Base-by-base conservation (phyloP, 768 basidiomycete species). In the Glaciozyma martinii region DNA sequence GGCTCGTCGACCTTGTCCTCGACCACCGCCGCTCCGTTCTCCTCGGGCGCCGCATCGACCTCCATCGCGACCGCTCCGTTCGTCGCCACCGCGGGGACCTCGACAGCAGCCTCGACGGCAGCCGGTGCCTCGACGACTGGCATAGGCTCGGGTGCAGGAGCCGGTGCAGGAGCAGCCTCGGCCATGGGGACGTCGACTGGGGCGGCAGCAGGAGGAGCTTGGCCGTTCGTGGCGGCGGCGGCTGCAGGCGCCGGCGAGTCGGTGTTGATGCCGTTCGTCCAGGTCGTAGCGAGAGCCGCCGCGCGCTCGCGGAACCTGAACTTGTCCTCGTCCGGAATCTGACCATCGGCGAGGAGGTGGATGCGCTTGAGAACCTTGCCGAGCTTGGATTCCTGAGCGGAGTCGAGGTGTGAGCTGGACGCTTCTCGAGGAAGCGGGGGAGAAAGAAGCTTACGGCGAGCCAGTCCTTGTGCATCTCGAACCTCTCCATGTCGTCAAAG, bases 361-460 rank as follows among this genome's bases (percentile, higher is more conserved):
- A 92, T 88, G 77, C 89, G 88, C 71, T 88, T 87, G 87, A 92
- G 89, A 42, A 92, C 89, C 79, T 87, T 86, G 76, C 83, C 85
- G 68, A 88, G 86, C 76, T 89, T 88, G 57, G 88, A 89, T 77
- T 84, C 85, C 85, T 88, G 74, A 27, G 32, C 8, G 8, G 15
- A 21, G 15, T 47, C 8, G n/a, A 19, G 7, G 16, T 5, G 56
- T 42, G 25, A 27, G 30, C 50, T 9, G 25, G 25, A 52, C 25
- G 16, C 3, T 6, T 27, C n/a, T 16, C 27, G 50, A 8, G 9
- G n/a, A n/a, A 9, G 50, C 15, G 27, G 5, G 4, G 15, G 25
- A 23, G 10, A n/a, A 12, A n/a, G 42, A 18, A 19, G 65, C 73
- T 40, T 13, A 74, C 73, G 21, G 43, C 27, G 49, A 74, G 71